These are phyloP conservation scores for Penicillium sp. DNA, from an alignment of 2,329 filamentous ascomycete genomes.

Conservation along the genomic window DNA sequence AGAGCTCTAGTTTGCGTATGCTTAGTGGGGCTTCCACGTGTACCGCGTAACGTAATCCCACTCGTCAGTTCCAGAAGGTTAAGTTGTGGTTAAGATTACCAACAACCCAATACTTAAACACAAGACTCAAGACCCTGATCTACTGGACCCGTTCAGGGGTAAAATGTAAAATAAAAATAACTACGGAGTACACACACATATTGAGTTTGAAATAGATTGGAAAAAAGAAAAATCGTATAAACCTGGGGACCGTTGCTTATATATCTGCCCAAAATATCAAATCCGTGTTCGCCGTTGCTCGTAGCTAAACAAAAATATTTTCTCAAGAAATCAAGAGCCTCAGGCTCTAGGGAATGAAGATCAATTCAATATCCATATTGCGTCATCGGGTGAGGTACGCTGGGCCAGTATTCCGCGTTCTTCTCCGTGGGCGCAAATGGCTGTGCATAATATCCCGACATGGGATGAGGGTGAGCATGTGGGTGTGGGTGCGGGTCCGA, in stretches of 20 bases:
- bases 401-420: slow-evolving; percentile 16
- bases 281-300: background rate
- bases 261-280: background rate
- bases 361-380: slow-evolving; percentile 19
- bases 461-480: background rate
- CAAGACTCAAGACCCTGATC: background rate
- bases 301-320: background rate
- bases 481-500: slow-evolving; percentile 4
- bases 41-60: background rate
- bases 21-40: slow-evolving; percentile 1
- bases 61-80: background rate
- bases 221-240: background rate
- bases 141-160: background rate
- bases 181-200: no score
- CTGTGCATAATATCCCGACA: slow-evolving; percentile 17
- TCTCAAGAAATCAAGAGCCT: background rate
- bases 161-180: no score
- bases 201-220: no score
- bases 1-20: background rate
- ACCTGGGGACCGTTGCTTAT: no score
- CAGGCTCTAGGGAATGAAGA: background rate
- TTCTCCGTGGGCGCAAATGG: slow-evolving; percentile 15
- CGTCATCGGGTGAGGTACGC: slow-evolving; percentile 5
- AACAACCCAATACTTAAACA: background rate
- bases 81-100: background rate